Evolutionary conservation across 345 rosid genomes (phyloP), one percentile per base, ranked within the genome.

Genomic region (Mangifera indica): DNA sequence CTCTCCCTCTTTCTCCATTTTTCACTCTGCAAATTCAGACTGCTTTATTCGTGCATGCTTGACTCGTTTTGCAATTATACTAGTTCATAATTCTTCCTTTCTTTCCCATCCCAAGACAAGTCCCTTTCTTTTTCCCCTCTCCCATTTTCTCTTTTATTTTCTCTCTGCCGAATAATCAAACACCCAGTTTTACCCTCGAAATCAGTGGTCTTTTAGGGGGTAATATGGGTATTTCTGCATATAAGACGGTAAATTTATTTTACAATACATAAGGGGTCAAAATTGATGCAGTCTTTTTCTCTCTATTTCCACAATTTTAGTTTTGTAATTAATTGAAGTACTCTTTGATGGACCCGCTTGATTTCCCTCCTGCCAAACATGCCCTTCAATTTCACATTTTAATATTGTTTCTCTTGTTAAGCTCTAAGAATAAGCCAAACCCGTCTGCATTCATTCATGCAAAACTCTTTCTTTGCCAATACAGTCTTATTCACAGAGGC

Each of bases 401-500:
- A 37, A 6, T n/a, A n/a, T 37, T 37, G 7, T 56, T 62, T 45
- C 7, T 58, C 40, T 58, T 5, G 10, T 12, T 46, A 32, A 18
- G n/a, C 37, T 21, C 54, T 25, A 25, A 63, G 26, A 45, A 54
- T 18, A 45, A 45, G 67, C 67, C 81, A 68, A 59, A 72, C 63
- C 61, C 26, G 34, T 15, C 77, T 72, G 75, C 78, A 48, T 70
- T 78, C 77, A 77, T 74, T 78, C 79, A 68, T 55, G 75, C 71
- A 69, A 68, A 73, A 48, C 60, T 21, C 68, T 63, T 60, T 82
- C 81, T 77, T 82, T 70, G 81, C 83, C 87, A 84, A 73, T 84
- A 66, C 76, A 81, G 85, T 84, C 85, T 25, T 54, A 52, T 57
- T 84, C 80, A 70, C 67, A 63, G 61, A 78, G 75, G 76, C 78